Conservation (phyloP, 2,329 filamentous ascomycete genomes). For the Calonectria fujianensis region DNA sequence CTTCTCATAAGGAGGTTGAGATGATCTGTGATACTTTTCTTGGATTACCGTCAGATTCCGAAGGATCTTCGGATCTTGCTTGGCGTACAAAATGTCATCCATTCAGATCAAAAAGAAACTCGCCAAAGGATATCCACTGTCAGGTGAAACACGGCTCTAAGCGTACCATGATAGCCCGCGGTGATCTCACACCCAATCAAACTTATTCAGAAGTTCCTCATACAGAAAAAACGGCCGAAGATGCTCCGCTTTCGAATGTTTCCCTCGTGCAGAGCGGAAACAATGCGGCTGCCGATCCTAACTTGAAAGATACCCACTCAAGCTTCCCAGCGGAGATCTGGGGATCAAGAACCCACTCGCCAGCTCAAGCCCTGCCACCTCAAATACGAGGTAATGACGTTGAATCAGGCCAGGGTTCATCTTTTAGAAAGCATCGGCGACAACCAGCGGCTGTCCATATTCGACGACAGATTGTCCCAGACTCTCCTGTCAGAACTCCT, state of each 20-base stretch:
- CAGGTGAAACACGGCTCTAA: not conserved
- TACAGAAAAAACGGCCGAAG: conserved; percentile 30
- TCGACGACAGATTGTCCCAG: conserved; percentile 35
- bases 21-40: conserved; percentile 30
- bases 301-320: not conserved
- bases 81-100: conserved; percentile 26
- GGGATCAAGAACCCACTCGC: conserved; percentile 14
- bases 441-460: conserved; percentile 53
- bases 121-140: not conserved
- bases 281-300: conserved; percentile 13
- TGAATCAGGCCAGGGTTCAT: conserved; percentile 6
- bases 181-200: not conserved
- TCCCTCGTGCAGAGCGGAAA: not conserved
- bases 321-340: not conserved
- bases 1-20: conserved; percentile 2
- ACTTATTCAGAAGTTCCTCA: not conserved
- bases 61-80: conserved; percentile 10
- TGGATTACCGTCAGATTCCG: conserved; percentile 35
- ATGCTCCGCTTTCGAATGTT: not conserved
- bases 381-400: conserved; percentile 12
- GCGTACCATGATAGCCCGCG: not conserved
- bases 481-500: not conserved
- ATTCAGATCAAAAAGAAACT: conserved; percentile 10
- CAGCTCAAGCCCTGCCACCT: conserved; percentile 1
- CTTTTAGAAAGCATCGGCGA: conserved; percentile 51